Evolutionary conservation across 331 rosid species (phyloP), one percentile per base, ranked within the genome.

Genomic region (Stylosanthes scabra): DNA sequence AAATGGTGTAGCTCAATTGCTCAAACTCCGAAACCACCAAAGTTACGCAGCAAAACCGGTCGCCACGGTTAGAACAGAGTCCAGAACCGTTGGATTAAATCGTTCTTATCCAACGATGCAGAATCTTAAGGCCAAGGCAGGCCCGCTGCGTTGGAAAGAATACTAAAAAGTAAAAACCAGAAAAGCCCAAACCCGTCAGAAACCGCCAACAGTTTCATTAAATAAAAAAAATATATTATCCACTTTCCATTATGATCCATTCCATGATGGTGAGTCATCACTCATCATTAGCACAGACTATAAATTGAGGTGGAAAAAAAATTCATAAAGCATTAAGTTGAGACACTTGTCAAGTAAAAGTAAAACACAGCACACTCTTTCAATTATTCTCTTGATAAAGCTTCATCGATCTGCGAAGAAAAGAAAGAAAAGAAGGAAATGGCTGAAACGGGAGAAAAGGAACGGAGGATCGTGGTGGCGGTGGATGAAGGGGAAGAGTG

Each of bases 401-500:
- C 10, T 41, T 41, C 37, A 31, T 31, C 37, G 37, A 31, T 31
- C 37, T 31, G 37, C 37, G 37, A 31, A 31, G 37, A 31, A 31
- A 20, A 20, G 25, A 20, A 20, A 20, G 0, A 20, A 20, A 39
- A 41, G 46, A 41, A n/a, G n/a, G n/a, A 9, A 58, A 90, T 84
- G 90, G 80, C 83, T 47, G 87, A 78, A 5, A 78, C 54, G 77
- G 71, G 77, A 49, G 83, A 52, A 12, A 78, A 61, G 1, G 86
- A 83, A 63, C 83, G 99, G 40, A 77, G 81, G 82, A 89, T 94
- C 71, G 70, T 94, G 54, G 93, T 90, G 85, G 96, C 97, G 9
- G 90, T 94, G 4, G 99, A 94, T 20, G 97, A 88, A 42, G 92
- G 97, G 0, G 97, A 91, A 16, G 97, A 94, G 84, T 91, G 99